phyloP scores from a whole-genome alignment of 2,329 filamentous ascomycete genomes.

The Malbranchea cinnamomea region DNA sequence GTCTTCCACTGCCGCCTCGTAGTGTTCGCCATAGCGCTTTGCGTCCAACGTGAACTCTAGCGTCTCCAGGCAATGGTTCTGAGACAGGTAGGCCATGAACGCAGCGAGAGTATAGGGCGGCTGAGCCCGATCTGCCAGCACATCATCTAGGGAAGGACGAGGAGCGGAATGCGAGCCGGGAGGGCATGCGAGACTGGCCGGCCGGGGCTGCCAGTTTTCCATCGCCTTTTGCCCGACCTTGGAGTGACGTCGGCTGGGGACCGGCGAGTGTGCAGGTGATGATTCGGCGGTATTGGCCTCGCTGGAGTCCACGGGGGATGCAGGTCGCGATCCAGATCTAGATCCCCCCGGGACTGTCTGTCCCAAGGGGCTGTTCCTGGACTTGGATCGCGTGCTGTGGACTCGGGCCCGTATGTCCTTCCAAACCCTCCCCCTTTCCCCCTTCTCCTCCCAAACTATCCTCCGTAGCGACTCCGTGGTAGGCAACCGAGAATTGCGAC shows the following conservation, averaged over 20 bases:
- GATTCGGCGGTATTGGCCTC: conserved; percentile 26
- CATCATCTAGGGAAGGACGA: conserved; percentile 67
- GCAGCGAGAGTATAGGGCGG: conserved; percentile 82
- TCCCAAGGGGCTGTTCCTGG: conserved; percentile 5
- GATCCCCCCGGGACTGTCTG: conserved; percentile 20
- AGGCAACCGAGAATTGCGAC: too few relatives aligned
- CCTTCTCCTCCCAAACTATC: too few relatives aligned
- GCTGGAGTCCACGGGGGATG: conserved; percentile 19
- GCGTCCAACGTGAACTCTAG: conserved; percentile 94
- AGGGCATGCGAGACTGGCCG: conserved; percentile 29
- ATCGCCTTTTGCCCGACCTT: conserved; percentile 23
- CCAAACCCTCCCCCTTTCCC: conserved; percentile 8
- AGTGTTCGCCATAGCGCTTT: conserved; percentile 62
- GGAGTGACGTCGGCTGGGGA: conserved; percentile 28
- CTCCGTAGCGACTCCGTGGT: too few relatives aligned
- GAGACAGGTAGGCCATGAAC: conserved; percentile 92
- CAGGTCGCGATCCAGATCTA: too few relatives aligned
- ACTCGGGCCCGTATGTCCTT: conserved; percentile 8
- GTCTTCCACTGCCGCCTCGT: conserved; percentile 42
- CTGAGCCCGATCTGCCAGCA: conserved; percentile 70
- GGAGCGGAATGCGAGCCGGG: conserved; percentile 28
- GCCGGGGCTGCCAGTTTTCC: conserved; percentile 24
- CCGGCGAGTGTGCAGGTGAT: conserved; percentile 31
- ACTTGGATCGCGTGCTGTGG: conserved; percentile 3
- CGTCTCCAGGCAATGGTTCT: conserved; percentile 93